These are phyloP conservation scores for Heterobasidion irregulare DNA, from an alignment of 1,284 basidiomycete species.

Conservation along the genomic window DNA sequence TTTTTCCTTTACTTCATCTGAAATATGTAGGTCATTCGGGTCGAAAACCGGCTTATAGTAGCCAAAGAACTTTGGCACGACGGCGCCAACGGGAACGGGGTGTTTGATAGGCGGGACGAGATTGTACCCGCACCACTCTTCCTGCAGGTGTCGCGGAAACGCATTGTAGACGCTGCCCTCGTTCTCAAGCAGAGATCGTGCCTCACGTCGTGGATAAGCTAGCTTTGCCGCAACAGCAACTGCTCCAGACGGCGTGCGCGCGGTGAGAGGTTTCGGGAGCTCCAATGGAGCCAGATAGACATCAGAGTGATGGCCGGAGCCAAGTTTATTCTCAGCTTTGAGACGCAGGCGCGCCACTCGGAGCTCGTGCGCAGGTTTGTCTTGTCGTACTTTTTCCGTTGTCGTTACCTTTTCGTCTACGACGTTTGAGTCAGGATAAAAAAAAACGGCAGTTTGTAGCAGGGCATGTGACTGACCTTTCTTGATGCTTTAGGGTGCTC, in stretches of 20 bases:
- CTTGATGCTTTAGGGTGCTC: too few relatives aligned
- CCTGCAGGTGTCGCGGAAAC: slow-evolving; percentile 34
- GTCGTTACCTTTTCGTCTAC: not conserved
- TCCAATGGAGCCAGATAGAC: not conserved
- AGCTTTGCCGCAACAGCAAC: slow-evolving; percentile 27
- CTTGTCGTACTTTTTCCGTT: not conserved
- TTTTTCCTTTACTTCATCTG: slow-evolving; percentile 3
- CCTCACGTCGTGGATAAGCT: slow-evolving; percentile 12
- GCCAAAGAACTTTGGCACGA: slow-evolving; percentile 48
- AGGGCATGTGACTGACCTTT: too few relatives aligned
- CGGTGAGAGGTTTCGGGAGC: not conserved
- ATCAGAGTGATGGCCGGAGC: not conserved
- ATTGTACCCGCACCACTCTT: slow-evolving; percentile 41
- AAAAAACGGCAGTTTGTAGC: too few relatives aligned
- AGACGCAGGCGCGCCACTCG: slow-evolving; percentile 18
- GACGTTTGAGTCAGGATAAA: not conserved
- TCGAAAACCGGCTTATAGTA: slow-evolving; percentile 32
- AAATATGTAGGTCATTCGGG: slow-evolving; percentile 1
- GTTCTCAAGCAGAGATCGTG: slow-evolving; percentile 20
- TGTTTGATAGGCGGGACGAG: slow-evolving; percentile 28
- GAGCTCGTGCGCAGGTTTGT: too few relatives aligned
- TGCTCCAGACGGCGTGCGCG: not conserved
- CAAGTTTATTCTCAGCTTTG: slow-evolving; percentile 15
- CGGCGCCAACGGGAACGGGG: slow-evolving; percentile 35
- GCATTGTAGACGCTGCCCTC: slow-evolving; percentile 36